A percentile compares a stretch with the other conserved stretches of the same genome.
Evolutionary conservation across 768 basidiomycete species (phyloP).

Genomic region (Termitomyces sp.): DNA sequence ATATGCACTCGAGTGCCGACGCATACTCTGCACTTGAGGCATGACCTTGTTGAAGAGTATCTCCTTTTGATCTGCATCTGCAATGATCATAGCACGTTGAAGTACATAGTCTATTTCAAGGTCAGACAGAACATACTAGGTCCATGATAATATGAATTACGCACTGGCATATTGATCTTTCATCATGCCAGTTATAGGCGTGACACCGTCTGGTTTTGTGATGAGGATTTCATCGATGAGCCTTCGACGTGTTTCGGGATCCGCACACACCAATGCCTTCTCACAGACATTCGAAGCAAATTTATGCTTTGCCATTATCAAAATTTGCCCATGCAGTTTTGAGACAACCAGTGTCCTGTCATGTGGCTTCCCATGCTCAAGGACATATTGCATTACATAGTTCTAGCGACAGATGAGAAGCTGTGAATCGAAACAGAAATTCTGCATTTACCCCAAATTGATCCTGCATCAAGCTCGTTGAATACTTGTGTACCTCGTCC

Average conservation of each 20-base stretch:
- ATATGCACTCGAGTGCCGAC: slow-evolving; percentile 64
- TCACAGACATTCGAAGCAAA: slow-evolving; percentile 96
- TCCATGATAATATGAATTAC: slow-evolving; percentile 22
- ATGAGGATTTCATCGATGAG: slow-evolving; percentile 82
- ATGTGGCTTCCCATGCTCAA: slow-evolving; percentile 69
- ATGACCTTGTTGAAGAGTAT: slow-evolving; percentile 54
- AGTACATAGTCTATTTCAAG: slow-evolving; percentile 69
- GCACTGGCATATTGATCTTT: slow-evolving; percentile 86
- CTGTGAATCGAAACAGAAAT: background rate
- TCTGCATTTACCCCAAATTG: slow-evolving; percentile 63
- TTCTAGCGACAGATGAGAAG: slow-evolving; percentile 45
- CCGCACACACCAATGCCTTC: slow-evolving; percentile 72
- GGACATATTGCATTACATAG: slow-evolving; percentile 92
- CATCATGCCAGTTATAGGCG: slow-evolving; percentile 69
- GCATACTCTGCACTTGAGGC: slow-evolving; percentile 65
- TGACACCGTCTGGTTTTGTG: slow-evolving; percentile 57
- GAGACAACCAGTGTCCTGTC: slow-evolving; percentile 65
- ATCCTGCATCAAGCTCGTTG: background rate
- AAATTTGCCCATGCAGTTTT: slow-evolving; percentile 70
- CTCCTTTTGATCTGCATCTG: slow-evolving; percentile 69
- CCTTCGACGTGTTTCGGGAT: slow-evolving; percentile 53
- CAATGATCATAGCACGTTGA: slow-evolving; percentile 67
- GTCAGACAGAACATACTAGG: background rate
- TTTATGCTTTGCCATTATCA: slow-evolving; percentile 80
- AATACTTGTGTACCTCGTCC: slow-evolving; percentile 72